Evolutionary conservation across 2,329 filamentous ascomycete species (phyloP).

Genomic region (Raffaelea deltoideospora): DNA sequence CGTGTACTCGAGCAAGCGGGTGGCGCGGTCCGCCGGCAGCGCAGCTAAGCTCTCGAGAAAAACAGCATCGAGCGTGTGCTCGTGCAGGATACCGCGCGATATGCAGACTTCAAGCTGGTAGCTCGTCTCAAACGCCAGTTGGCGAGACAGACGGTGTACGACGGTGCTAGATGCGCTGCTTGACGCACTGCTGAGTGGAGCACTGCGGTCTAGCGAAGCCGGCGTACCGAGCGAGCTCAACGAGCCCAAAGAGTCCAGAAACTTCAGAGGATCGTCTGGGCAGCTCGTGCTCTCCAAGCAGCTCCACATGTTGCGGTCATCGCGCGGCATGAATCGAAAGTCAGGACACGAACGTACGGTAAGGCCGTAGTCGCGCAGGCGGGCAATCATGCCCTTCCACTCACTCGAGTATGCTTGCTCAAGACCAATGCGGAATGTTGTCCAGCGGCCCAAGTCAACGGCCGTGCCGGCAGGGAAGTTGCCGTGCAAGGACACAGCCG

Average conservation of each 20-base stretch:
- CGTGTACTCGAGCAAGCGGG: slow-evolving; percentile 58
- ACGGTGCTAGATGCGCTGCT: too few species aligned
- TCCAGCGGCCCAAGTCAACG: slow-evolving; percentile 43
- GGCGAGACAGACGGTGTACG: slow-evolving; percentile 7
- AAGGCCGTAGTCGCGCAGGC: slow-evolving; percentile 62
- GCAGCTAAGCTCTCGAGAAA: slow-evolving; percentile 50
- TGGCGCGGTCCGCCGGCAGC: slow-evolving; percentile 36
- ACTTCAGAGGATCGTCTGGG: background rate
- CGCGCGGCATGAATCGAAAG: slow-evolving; percentile 6
- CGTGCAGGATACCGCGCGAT: slow-evolving; percentile 62
- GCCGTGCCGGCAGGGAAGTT: slow-evolving; percentile 18
- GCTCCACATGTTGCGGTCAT: slow-evolving; percentile 10
- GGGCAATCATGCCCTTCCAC: slow-evolving; percentile 29
- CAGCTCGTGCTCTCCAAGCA: slow-evolving; percentile 2
- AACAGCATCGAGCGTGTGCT: slow-evolving; percentile 51
- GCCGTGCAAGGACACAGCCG: slow-evolving; percentile 21
- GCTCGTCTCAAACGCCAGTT: slow-evolving; percentile 54
- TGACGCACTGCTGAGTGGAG: too few species aligned
- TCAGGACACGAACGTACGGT: slow-evolving; percentile 3
- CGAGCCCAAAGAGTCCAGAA: background rate
- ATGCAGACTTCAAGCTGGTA: slow-evolving; percentile 92
- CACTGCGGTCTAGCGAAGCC: too few species aligned
- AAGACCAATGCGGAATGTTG: slow-evolving; percentile 34
- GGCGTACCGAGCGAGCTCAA: too few species aligned
- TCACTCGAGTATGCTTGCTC: slow-evolving; percentile 2